phyloP scores from a whole-genome alignment of 768 basidiomycete species.

The Rubroboletus satanas region DNA sequence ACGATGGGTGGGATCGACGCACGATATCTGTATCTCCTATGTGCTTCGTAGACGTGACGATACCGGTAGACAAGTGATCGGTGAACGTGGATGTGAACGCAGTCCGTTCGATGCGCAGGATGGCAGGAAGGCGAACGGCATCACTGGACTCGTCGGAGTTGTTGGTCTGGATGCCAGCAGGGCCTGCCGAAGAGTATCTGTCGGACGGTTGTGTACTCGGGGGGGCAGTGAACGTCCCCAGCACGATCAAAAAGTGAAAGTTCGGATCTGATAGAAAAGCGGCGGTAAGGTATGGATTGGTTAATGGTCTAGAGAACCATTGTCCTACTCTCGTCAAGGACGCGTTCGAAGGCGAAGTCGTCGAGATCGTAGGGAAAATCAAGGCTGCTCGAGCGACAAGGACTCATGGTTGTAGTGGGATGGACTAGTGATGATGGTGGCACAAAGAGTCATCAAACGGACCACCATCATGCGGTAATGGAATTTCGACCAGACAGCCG shows the following conservation, averaged over 20 bases:
- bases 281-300: background rate
- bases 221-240: slow-evolving; percentile 55
- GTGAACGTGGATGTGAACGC: slow-evolving; percentile 48
- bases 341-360: slow-evolving; percentile 45
- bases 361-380: slow-evolving; percentile 30
- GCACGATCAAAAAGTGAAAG: slow-evolving; percentile 57
- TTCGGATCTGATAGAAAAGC: slow-evolving; percentile 45
- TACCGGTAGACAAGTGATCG: slow-evolving; percentile 34
- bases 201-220: background rate
- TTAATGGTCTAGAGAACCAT: background rate
- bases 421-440: background rate
- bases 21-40: slow-evolving; percentile 70
- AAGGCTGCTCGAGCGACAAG: background rate
- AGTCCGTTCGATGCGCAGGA: slow-evolving; percentile 77
- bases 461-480: too few relatives aligned
- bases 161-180: background rate
- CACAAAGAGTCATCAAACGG: too few relatives aligned
- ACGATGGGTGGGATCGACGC: slow-evolving; percentile 18
- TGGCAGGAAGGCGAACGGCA: slow-evolving; percentile 43
- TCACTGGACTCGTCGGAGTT: slow-evolving; percentile 2
- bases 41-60: slow-evolving; percentile 41
- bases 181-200: background rate
- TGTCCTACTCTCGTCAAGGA: slow-evolving; percentile 48
- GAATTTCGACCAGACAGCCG: background rate
- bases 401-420: background rate